Percentiles rank a stretch among this genome's conserved stretches.
Evolutionary conservation across 164 flowering plant species (phyloP).

Genomic region (Stephania japonica): DNA sequence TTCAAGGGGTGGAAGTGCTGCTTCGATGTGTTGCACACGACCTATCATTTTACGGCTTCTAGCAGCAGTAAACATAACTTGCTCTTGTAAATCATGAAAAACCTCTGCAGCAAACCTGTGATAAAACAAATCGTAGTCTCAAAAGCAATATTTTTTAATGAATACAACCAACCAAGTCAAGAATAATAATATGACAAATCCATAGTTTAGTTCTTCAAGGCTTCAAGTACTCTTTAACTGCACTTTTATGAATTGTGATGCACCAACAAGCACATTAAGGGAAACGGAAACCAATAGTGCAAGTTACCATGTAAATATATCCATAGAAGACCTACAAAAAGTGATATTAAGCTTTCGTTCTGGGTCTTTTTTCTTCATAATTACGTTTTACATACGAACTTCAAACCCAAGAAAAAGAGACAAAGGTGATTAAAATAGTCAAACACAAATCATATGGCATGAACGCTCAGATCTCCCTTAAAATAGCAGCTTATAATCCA

Average conservation of each 20-base stretch:
- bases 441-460: neutral
- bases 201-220: neutral
- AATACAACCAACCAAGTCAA: neutral
- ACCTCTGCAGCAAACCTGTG: constrained; percentile 93
- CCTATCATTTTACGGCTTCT: constrained; percentile 68
- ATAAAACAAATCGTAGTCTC: constrained; percentile 9
- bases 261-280: neutral
- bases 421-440: neutral
- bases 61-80: constrained; percentile 62
- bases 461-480: neutral
- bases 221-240: neutral
- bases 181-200: neutral
- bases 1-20: constrained; percentile 75
- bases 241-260: neutral
- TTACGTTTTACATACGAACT: neutral
- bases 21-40: constrained; percentile 67
- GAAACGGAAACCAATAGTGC: neutral
- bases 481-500: neutral
- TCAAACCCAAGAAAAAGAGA: neutral
- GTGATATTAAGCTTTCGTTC: neutral
- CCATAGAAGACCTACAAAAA: neutral
- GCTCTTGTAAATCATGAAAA: constrained; percentile 92
- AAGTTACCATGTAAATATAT: neutral
- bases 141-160: constrained; percentile 1
- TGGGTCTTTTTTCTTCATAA: neutral